phyloP scores from a whole-genome alignment of 495 filamentous ascomycete species.

The Talaromyces adpressus region DNA sequence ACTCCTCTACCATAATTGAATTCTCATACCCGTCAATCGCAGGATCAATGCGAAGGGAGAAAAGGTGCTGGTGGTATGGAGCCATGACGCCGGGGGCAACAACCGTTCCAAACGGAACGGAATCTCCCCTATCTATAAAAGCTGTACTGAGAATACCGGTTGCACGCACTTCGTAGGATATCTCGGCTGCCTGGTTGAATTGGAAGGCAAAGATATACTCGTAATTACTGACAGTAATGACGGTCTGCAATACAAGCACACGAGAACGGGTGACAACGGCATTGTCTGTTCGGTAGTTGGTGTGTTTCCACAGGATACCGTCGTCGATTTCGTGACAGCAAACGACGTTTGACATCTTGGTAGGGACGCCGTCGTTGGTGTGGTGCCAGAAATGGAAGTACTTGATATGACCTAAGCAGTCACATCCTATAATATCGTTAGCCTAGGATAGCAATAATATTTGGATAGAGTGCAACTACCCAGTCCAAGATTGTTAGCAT shows the following conservation, averaged over 20 bases:
- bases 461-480: constrained; percentile 11
- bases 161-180: constrained; percentile 76
- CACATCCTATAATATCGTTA: constrained; percentile 34
- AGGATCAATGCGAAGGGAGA: constrained; percentile 80
- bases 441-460: neutral
- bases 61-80: constrained; percentile 79
- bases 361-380: constrained; percentile 40
- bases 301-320: constrained; percentile 63
- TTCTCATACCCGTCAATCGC: constrained; percentile 66
- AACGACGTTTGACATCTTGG: constrained; percentile 49
- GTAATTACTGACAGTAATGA: constrained; percentile 77
- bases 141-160: constrained; percentile 81
- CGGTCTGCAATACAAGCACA: constrained; percentile 59
- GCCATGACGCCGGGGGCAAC: constrained; percentile 79
- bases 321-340: constrained; percentile 63
- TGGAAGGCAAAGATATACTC: constrained; percentile 81
- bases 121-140: constrained; percentile 53
- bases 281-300: constrained; percentile 55
- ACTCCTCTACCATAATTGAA: constrained; percentile 60
- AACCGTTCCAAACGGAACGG: constrained; percentile 65
- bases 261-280: constrained; percentile 50
- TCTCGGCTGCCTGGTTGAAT: constrained; percentile 72
- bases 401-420: constrained; percentile 58
- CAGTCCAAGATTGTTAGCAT: constrained; percentile 57
- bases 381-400: constrained; percentile 52